These are phyloP conservation scores for Danielia reshetovae DNA, from an alignment of 805 yeast genomes.

Conservation along the genomic window DNA sequence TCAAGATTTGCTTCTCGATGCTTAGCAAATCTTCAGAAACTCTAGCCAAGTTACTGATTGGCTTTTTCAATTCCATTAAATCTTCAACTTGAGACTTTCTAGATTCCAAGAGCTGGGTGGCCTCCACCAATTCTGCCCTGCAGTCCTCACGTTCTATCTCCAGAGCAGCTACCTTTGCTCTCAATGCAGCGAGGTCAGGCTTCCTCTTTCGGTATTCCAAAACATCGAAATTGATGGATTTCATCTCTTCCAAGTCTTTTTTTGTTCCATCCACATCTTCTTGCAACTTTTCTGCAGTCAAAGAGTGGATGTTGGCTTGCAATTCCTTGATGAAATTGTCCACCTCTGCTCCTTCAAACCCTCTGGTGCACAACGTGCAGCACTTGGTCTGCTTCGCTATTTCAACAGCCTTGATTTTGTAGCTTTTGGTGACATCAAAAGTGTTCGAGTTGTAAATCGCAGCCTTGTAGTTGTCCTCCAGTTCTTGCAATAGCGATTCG, in stretches of 20 bases:
- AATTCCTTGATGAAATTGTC: slow-evolving; percentile 25
- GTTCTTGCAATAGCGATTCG: slow-evolving; percentile 45
- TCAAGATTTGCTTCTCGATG: slow-evolving; percentile 22
- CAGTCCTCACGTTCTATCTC: not conserved
- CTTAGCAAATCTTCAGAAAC: slow-evolving; percentile 26
- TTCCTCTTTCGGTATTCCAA: slow-evolving; percentile 22
- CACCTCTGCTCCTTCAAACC: slow-evolving; percentile 46
- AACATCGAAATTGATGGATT: slow-evolving; percentile 27
- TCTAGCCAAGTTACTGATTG: slow-evolving; percentile 33
- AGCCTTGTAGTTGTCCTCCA: slow-evolving; percentile 58
- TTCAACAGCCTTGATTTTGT: slow-evolving; percentile 65
- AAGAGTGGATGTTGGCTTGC: slow-evolving; percentile 24
- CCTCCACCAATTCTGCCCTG: slow-evolving; percentile 10
- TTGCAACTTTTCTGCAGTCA: slow-evolving; percentile 25
- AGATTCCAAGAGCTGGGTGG: not conserved
- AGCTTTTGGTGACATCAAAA: slow-evolving; percentile 62
- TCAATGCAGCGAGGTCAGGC: not conserved
- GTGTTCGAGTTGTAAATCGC: slow-evolving; percentile 66
- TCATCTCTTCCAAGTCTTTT: slow-evolving; percentile 28
- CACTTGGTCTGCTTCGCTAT: slow-evolving; percentile 52
- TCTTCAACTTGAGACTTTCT: slow-evolving; percentile 6
- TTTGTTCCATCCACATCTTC: slow-evolving; percentile 28
- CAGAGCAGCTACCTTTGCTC: not conserved
- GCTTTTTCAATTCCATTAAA: slow-evolving; percentile 20
- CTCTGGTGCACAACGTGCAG: slow-evolving; percentile 72